Evolutionary conservation across 176 grass and related monocot species (phyloP), one percentile per base, ranked within the genome.

Genomic region (Triticum monococcum): DNA sequence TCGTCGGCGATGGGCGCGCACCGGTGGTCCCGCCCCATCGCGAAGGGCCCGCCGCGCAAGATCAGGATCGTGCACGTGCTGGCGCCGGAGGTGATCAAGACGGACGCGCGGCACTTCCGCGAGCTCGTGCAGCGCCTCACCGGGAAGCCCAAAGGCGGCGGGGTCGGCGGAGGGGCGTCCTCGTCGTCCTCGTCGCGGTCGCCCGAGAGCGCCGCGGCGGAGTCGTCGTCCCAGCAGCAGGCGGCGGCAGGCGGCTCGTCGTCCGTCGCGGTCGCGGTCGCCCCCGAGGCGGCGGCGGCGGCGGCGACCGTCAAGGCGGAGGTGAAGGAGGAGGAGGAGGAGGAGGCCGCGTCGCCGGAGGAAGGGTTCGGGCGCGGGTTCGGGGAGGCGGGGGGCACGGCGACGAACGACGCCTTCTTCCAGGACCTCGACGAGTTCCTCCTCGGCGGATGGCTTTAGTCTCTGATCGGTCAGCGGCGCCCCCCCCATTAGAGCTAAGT

Each of bases 121-220:
- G 83, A 95, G 22, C 87, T 96, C 81, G 94, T 93, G 48, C 94
- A 93, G 77, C 78, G 81, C 56, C 91, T 96, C 82, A 96, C 94
- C 73, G 94, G 94, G 0, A 93, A 81, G 66, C 91, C 89, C 16
- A 68, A 17, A 14, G 7, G 9, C 69, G 43, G 41, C 4, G 32
- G 32, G 32, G 2, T 28, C 25, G 13, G 36, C 7, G 25, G 3
- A 12, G 70, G n/a, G 46, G 3, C 23, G 3, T 24, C 43, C 14
- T 45, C 20, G 12, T 43, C 72, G 8, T 30, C 72, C 4, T 56
- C 26, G 0, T 67, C 54, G 5, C 12, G 48, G 23, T 16, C 82
- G 5, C 64, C 57, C 6, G 84, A 89, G 62, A 16, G 25, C 12
- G 22, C 54, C 22, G 12, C 46, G 50, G 16, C 68, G 1, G 5